These are phyloP conservation scores for Brassica incana DNA, from an alignment of 345 rosid genomes.

Conservation along the genomic window DNA sequence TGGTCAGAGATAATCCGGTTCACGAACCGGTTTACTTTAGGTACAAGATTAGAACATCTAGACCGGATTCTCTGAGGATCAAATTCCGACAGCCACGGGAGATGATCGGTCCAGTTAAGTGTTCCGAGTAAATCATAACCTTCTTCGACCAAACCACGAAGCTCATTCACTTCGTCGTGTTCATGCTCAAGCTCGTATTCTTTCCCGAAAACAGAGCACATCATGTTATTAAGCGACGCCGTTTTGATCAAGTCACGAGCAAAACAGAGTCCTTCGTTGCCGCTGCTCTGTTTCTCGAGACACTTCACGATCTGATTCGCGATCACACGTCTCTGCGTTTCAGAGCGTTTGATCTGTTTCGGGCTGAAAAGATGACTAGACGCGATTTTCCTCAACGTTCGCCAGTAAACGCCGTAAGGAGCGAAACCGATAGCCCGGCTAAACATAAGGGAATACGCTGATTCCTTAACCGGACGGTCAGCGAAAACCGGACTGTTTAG, in stretches of 20 bases:
- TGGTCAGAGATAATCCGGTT: constrained; percentile 57
- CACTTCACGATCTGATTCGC: constrained; percentile 52
- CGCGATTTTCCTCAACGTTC: constrained; percentile 62
- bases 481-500: constrained; percentile 64
- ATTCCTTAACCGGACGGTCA: constrained; percentile 78
- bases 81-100: constrained; percentile 57
- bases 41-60: constrained; percentile 63
- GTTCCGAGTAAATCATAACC: constrained; percentile 67
- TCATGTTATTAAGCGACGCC: constrained; percentile 73
- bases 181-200: constrained; percentile 44
- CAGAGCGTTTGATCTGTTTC: constrained; percentile 53
- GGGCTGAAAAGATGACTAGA: constrained; percentile 65
- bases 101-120: constrained; percentile 75
- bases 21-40: constrained; percentile 66
- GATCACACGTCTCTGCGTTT: constrained; percentile 47
- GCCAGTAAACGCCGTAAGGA: constrained; percentile 73
- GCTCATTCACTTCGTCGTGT: constrained; percentile 47
- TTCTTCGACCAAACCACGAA: constrained; percentile 59
- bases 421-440: constrained; percentile 79
- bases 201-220: constrained; percentile 71
- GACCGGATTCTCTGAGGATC: constrained; percentile 69
- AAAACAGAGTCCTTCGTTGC: constrained; percentile 17
- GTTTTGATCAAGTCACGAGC: constrained; percentile 57
- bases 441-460: constrained; percentile 73
- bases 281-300: constrained; percentile 23